Conservation (phyloP, 257 asterid genomes). For the Nyctanthes arbortristis region DNA sequence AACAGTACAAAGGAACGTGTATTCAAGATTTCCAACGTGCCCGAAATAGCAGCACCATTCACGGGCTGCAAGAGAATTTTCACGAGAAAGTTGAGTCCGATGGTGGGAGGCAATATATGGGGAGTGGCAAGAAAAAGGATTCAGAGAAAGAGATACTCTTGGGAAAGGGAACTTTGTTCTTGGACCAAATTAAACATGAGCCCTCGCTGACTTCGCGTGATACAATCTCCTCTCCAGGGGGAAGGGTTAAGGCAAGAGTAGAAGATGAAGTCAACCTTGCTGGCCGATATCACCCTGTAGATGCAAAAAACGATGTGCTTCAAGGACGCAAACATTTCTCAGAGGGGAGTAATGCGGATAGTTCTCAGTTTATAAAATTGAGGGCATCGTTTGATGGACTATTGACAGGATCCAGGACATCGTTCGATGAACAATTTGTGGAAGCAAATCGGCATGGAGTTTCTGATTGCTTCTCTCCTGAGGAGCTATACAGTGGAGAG, state of each 20-base stretch:
- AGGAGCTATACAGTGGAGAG: slow-evolving; percentile 42
- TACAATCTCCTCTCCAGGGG: slow-evolving; percentile 27
- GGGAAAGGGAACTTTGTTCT: slow-evolving; percentile 33
- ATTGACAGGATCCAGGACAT: slow-evolving; percentile 43
- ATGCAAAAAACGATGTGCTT: slow-evolving; percentile 39
- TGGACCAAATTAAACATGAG: slow-evolving; percentile 31
- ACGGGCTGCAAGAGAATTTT: slow-evolving; percentile 36
- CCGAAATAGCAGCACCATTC: slow-evolving; percentile 31
- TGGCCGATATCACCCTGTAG: slow-evolving; percentile 34
- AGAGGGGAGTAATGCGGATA: slow-evolving; percentile 35
- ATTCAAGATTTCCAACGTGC: slow-evolving; percentile 37
- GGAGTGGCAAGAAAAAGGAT: slow-evolving; percentile 41
- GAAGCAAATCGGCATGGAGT: slow-evolving; percentile 38
- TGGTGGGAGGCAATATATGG: slow-evolving; percentile 27
- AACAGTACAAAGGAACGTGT: slow-evolving; percentile 36
- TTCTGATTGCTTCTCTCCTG: slow-evolving; percentile 52
- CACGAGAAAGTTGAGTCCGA: slow-evolving; percentile 34
- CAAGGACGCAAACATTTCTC: slow-evolving; percentile 45
- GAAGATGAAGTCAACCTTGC: slow-evolving; percentile 25
- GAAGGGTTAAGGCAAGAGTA: slow-evolving; percentile 27
- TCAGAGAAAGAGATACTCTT: slow-evolving; percentile 31
- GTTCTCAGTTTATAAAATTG: slow-evolving; percentile 49
- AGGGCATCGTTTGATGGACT: slow-evolving; percentile 44
- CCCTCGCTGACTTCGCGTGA: slow-evolving; percentile 27
- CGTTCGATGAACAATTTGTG: slow-evolving; percentile 42